Evolutionary conservation across 2,329 filamentous ascomycete species (phyloP).

Genomic region (Cytospora piceae): DNA sequence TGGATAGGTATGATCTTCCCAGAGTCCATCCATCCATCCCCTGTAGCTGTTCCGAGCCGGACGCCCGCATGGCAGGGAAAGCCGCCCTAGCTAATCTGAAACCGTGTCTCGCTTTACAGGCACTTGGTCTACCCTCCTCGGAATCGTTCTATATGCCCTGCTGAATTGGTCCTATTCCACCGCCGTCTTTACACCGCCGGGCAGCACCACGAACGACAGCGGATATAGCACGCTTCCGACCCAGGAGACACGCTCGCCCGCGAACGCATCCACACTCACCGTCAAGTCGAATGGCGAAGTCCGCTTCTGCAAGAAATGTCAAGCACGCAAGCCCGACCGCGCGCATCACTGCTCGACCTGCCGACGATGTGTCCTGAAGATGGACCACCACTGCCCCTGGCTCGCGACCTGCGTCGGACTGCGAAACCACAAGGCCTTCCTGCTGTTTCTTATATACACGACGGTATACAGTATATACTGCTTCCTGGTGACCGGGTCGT

Average conservation of each 20-base stretch:
- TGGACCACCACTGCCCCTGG: slow-evolving; percentile 99
- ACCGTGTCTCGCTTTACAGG: slow-evolving; percentile 44
- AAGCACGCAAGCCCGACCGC: slow-evolving; percentile 90
- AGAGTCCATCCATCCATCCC: neutral
- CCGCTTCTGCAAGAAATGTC: slow-evolving; percentile 97
- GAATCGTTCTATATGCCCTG: slow-evolving; percentile 72
- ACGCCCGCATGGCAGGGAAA: neutral
- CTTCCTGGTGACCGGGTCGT: slow-evolving; percentile 76
- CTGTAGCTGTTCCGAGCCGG: neutral
- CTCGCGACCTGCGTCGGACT: slow-evolving; percentile 93
- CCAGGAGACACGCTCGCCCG: slow-evolving; percentile 56
- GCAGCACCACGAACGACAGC: slow-evolving; percentile 65
- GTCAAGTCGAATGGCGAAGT: slow-evolving; percentile 88
- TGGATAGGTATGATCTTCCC: slow-evolving; percentile 59
- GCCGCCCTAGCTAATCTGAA: slow-evolving; percentile 29
- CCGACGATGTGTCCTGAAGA: slow-evolving; percentile 92
- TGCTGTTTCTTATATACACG: slow-evolving; percentile 90
- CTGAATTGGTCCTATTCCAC: slow-evolving; percentile 89
- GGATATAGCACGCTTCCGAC: slow-evolving; percentile 84
- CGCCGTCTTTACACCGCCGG: slow-evolving; percentile 91
- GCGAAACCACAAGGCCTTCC: slow-evolving; percentile 92
- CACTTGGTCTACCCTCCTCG: slow-evolving; percentile 61
- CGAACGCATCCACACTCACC: slow-evolving; percentile 75
- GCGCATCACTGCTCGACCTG: slow-evolving; percentile 97
- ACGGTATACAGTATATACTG: slow-evolving; percentile 82